A percentile compares a stretch with the other conserved stretches of the same genome.
phyloP scores from a whole-genome alignment of 2,329 filamentous ascomycete genomes.

The Neopestalotiopsis rosae region DNA sequence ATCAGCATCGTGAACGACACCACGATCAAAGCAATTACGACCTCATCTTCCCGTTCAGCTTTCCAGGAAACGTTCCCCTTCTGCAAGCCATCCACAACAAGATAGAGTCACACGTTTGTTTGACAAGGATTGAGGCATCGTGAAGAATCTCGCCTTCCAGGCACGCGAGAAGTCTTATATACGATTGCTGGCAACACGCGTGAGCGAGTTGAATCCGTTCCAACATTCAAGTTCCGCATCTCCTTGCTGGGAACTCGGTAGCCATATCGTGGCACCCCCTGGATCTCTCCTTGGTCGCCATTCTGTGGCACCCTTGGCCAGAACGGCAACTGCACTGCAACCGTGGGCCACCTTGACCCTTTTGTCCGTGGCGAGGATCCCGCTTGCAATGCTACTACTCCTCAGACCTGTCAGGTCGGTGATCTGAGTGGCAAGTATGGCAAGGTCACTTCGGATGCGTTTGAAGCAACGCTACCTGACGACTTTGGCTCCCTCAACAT shows the following conservation, averaged over 20 bases:
- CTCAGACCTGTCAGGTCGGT: constrained; percentile 75
- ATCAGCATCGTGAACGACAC: no score
- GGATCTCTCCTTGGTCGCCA: no score
- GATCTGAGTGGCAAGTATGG: constrained; percentile 80
- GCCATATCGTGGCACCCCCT: no score
- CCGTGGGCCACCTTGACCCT: constrained; percentile 74
- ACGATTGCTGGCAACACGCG: not conserved
- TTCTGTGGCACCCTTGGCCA: no score
- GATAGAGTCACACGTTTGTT: not conserved
- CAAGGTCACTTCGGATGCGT: constrained; percentile 58
- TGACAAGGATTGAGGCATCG: not conserved
- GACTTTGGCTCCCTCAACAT: constrained; percentile 58
- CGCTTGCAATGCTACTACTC: constrained; percentile 61
- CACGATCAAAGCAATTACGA: no score
- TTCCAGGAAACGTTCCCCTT: no score
- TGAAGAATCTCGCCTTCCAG: not conserved
- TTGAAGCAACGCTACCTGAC: constrained; percentile 58
- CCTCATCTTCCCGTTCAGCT: no score
- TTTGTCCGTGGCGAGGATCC: constrained; percentile 67
- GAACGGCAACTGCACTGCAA: constrained; percentile 74
- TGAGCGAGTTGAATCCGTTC: not conserved
- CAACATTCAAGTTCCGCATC: no score
- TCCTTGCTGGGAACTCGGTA: no score
- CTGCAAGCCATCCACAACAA: no score
- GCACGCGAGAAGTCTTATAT: not conserved